These are phyloP conservation scores for Guillardia theta DNA, from an alignment of 78 protist species.

Conservation along the genomic window DNA sequence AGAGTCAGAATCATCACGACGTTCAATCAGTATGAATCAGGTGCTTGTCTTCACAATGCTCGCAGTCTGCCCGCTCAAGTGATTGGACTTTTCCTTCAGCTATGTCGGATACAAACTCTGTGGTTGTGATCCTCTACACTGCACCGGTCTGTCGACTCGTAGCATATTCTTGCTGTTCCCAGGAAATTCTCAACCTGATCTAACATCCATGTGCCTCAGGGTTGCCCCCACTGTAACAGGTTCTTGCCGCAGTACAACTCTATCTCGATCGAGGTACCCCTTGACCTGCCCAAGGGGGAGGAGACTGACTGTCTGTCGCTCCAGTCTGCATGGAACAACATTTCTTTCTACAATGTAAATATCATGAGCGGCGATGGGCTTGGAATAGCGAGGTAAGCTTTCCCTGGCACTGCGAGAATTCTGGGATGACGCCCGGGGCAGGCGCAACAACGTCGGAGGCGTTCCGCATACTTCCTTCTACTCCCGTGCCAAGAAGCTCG, in stretches of 20 bases:
- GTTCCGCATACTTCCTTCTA: background rate
- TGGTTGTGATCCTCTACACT: background rate
- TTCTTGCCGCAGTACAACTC: background rate
- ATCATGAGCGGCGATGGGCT: background rate
- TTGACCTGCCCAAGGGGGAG: background rate
- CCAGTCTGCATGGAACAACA: background rate
- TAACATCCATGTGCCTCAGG: background rate
- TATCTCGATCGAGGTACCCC: background rate
- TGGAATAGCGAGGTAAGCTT: background rate
- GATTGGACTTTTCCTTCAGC: no score
- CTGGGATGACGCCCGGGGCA: background rate
- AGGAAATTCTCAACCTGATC: no score
- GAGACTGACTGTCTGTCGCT: background rate
- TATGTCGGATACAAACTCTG: background rate
- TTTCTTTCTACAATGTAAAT: slow-evolving; percentile 5
- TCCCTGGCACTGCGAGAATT: no score
- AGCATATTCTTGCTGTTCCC: no score
- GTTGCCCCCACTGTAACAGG: background rate
- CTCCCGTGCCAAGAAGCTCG: background rate
- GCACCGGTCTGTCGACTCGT: no score
- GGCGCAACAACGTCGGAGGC: background rate
- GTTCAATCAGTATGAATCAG: background rate
- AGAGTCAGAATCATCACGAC: background rate
- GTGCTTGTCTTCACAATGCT: no score
- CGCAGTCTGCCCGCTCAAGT: no score